phyloP scores from a whole-genome alignment of 768 basidiomycete species.

The Amanita rubescens region DNA sequence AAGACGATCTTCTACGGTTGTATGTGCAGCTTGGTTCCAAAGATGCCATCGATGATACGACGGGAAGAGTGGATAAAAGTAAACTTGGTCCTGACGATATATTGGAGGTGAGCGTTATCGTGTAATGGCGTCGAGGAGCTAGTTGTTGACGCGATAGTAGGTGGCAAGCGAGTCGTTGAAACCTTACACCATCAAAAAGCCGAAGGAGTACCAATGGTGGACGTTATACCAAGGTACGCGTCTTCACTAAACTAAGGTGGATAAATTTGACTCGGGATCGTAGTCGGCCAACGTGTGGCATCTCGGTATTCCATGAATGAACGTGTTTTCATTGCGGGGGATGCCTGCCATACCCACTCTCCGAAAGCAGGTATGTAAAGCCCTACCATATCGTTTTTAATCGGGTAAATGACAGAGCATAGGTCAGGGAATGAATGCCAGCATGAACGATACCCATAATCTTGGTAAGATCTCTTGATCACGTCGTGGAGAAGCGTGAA shows the following conservation, averaged over 20 bases:
- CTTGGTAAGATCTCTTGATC: constrained; percentile 31
- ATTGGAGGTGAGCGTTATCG: constrained; percentile 34
- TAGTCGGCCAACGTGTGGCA: constrained; percentile 59
- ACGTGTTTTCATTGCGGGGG: constrained; percentile 70
- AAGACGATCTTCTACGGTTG: constrained; percentile 57
- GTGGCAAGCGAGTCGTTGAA: background rate
- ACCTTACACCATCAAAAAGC: background rate
- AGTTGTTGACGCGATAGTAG: background rate
- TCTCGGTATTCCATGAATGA: constrained; percentile 56
- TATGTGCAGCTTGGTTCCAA: constrained; percentile 60
- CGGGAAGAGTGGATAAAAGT: constrained; percentile 47
- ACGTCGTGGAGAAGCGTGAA: background rate
- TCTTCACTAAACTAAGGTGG: no score
- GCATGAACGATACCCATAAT: constrained; percentile 72
- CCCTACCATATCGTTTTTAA: background rate
- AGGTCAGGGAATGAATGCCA: constrained; percentile 76
- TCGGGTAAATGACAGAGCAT: background rate
- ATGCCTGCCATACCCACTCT: constrained; percentile 66
- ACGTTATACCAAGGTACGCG: constrained; percentile 14
- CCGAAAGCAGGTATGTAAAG: constrained; percentile 48
- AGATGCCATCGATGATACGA: constrained; percentile 34
- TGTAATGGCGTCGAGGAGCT: background rate
- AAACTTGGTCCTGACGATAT: constrained; percentile 43
- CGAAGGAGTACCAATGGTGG: background rate
- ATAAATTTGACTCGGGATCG: constrained; percentile 2